Evolutionary conservation across 345 rosid species (phyloP).

Genomic region (Crucihimalaya himalaica): DNA sequence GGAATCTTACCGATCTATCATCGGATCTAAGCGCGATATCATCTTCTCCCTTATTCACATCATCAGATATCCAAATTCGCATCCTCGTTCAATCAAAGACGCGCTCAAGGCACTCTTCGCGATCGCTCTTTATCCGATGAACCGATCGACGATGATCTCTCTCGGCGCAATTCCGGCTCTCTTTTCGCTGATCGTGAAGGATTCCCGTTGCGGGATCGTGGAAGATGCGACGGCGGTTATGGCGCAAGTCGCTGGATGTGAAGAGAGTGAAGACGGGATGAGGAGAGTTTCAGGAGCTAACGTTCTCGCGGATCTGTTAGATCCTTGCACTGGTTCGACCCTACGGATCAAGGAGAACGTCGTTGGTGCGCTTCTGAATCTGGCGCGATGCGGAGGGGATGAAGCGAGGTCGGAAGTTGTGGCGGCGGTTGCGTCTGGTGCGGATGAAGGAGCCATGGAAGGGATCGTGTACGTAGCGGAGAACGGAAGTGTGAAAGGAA

Average conservation of each 20-base stretch:
- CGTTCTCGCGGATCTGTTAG: slow-evolving; percentile 75
- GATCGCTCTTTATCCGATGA: slow-evolving; percentile 64
- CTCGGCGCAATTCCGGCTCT: slow-evolving; percentile 68
- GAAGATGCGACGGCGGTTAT: slow-evolving; percentile 94
- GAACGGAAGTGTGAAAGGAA: slow-evolving; percentile 66
- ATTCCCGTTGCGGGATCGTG: slow-evolving; percentile 77
- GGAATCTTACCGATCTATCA: slow-evolving; percentile 77
- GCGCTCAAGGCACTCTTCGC: slow-evolving; percentile 86
- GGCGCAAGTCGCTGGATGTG: slow-evolving; percentile 93
- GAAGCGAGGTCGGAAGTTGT: slow-evolving; percentile 52
- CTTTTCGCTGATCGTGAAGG: slow-evolving; percentile 66
- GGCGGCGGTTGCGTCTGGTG: slow-evolving; percentile 44
- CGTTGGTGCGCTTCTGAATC: slow-evolving; percentile 70
- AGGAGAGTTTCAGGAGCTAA: slow-evolving; percentile 53
- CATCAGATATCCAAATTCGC: slow-evolving; percentile 51
- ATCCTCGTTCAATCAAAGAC: slow-evolving; percentile 76
- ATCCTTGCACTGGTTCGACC: slow-evolving; percentile 67
- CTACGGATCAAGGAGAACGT: slow-evolving; percentile 73
- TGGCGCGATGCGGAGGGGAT: slow-evolving; percentile 62
- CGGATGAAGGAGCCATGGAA: slow-evolving; percentile 48
- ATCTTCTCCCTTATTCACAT: slow-evolving; percentile 71
- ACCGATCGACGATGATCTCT: slow-evolving; percentile 61
- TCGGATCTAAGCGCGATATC: slow-evolving; percentile 89
- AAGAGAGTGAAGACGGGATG: slow-evolving; percentile 73
- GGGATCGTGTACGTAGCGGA: slow-evolving; percentile 63